Conservation (phyloP, 495 filamentous ascomycete genomes). For the Penicillium ochrochloron region DNA sequence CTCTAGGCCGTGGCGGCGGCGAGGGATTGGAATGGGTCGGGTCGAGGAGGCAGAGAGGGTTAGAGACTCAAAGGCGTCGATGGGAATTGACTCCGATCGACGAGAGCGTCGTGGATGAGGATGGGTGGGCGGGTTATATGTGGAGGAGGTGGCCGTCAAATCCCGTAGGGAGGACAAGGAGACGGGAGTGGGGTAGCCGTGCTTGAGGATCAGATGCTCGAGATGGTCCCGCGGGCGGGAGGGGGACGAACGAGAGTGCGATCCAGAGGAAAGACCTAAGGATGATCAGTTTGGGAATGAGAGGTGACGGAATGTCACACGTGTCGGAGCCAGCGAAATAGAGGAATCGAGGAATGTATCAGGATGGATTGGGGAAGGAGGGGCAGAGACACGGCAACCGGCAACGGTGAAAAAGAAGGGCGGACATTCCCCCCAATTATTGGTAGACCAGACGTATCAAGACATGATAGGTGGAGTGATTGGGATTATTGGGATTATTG, state of each 20-base stretch:
- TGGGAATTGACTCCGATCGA: constrained; percentile 21
- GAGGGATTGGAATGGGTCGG: constrained; percentile 49
- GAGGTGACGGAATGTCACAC: constrained; percentile 41
- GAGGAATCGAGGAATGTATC: constrained; percentile 18
- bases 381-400: neutral
- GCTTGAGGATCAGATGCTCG: constrained; percentile 63
- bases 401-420: neutral
- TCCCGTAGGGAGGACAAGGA: constrained; percentile 78
- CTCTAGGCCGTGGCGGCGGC: constrained; percentile 26
- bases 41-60: constrained; percentile 40
- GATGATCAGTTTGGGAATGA: constrained; percentile 55
- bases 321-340: constrained; percentile 24
- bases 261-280: constrained; percentile 58
- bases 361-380: constrained; percentile 19
- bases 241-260: constrained; percentile 55
- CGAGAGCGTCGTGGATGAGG: constrained; percentile 8
- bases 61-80: constrained; percentile 35
- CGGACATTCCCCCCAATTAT: neutral
- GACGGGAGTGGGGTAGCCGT: constrained; percentile 59
- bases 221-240: constrained; percentile 76
- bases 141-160: constrained; percentile 63
- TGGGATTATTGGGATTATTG: neutral
- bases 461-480: constrained; percentile 5
- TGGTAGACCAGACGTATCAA: constrained; percentile 1
- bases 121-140: constrained; percentile 59